Evolutionary conservation across 345 rosid genomes (phyloP).

Genomic region (Eutrema japonicum): DNA sequence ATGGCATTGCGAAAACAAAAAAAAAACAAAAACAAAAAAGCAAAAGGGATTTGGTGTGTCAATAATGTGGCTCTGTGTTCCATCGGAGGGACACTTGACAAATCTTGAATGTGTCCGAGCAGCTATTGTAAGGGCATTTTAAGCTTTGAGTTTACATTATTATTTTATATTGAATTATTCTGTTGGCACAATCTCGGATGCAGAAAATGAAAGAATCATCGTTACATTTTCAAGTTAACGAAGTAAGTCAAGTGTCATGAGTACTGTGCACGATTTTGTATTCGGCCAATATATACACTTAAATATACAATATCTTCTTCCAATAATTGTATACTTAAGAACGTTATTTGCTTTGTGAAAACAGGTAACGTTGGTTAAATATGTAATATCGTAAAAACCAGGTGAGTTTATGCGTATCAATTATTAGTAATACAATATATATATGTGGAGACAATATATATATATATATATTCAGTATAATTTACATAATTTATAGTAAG

Average conservation of each 20-base stretch:
- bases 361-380: background rate
- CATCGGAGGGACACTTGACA: constrained; percentile 41
- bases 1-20: constrained; percentile 8
- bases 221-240: constrained; percentile 14
- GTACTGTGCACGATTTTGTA: background rate
- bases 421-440: background rate
- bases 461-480: background rate
- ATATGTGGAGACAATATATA: background rate
- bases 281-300: background rate
- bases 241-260: background rate
- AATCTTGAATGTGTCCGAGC: constrained; percentile 29
- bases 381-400: background rate
- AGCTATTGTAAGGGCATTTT: constrained; percentile 38
- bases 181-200: constrained; percentile 11
- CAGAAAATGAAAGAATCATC: background rate
- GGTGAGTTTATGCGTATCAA: background rate
- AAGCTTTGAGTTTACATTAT: constrained; percentile 20
- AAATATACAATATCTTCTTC: background rate
- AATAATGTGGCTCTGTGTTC: constrained; percentile 40
- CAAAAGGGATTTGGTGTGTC: constrained; percentile 34
- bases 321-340: background rate
- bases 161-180: background rate
- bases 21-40: background rate
- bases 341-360: background rate
- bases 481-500: background rate